Evolutionary conservation across 352 stramenopile species (phyloP).

Genomic region (Phytophthora melonis): DNA sequence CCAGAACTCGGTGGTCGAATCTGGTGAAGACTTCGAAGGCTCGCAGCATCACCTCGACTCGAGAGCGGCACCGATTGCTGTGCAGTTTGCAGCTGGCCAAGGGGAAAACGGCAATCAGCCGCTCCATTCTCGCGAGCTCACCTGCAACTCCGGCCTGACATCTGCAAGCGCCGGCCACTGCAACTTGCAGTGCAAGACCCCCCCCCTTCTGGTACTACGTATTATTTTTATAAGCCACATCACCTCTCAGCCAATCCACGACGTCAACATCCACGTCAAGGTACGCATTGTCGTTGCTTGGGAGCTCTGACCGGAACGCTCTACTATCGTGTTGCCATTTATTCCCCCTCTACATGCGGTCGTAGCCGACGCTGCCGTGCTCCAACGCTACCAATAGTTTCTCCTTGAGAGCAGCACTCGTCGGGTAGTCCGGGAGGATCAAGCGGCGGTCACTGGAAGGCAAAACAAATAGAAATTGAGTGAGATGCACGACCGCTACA

Average conservation of each 20-base stretch:
- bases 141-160: not conserved
- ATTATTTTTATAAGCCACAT: no score
- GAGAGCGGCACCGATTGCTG: not conserved
- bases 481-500: constrained; percentile 12
- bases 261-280: no score
- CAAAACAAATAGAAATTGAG: constrained; percentile 15
- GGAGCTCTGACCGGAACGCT: not conserved
- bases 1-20: not conserved
- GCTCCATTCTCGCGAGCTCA: not conserved
- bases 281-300: no score
- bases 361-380: constrained; percentile 74
- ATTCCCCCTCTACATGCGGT: constrained; percentile 66
- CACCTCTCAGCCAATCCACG: no score
- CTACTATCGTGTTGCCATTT: constrained; percentile 19
- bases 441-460: constrained; percentile 67
- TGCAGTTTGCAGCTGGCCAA: not conserved
- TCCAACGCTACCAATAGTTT: constrained; percentile 72
- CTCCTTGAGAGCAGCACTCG: constrained; percentile 55
- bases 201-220: no score
- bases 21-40: no score
- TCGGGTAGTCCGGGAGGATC: constrained; percentile 75
- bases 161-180: not conserved
- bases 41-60: not conserved
- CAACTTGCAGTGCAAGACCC: not conserved
- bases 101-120: not conserved